Base-by-base conservation (phyloP, 1,284 basidiomycete genomes). In the Boletus chippewaensis region DNA sequence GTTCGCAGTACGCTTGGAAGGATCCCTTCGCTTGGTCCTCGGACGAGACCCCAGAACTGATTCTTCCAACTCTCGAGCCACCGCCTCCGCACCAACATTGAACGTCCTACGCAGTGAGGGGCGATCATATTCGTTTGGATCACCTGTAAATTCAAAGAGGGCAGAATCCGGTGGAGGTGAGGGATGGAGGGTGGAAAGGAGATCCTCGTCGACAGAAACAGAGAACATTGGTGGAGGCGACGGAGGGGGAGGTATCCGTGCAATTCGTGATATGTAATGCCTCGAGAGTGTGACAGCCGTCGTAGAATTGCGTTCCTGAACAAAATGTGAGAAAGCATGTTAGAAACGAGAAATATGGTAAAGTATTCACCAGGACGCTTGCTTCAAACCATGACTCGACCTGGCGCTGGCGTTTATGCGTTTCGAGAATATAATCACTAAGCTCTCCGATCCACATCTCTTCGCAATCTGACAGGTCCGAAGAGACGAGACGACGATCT, bases 391-490 rank as follows among this genome's bases (percentile, higher is more conserved):
- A 86, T 39, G 80, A 74, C 53, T 83, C 81, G 2, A 88, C 77
- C 57, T 85, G 80, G 43, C 77, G 78, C 64, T 81, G 78, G 44
- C 86, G 79, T 61, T 81, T 81, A 61, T 83, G 80, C 2, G 84
- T 86, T 61, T 87, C 82, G 31, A 81, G 62, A 48, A 80, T 73
- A 61, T 90, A 90, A 51, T 78, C 77, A 46, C 76, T 74, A 13
- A 89, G 72, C 58, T 86, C 86, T 29, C 71, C 73, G 46, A 74
- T 69, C 87, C 87, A 90, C 9, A 90, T 63, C 53, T 89, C 87
- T 57, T 79, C 77, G 57, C 81, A 87, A 54, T 88, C 87, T 32
- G 86, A 85, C 49, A 90, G 68, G 71, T 90, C 87, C 20, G 87
- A 87, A 18, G 86, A 86, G 6, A 70, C 69, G 15, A 79, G 69